Evolutionary conservation across 2,329 filamentous ascomycete species (phyloP).

Genomic region (Ciborinia camelliae): DNA sequence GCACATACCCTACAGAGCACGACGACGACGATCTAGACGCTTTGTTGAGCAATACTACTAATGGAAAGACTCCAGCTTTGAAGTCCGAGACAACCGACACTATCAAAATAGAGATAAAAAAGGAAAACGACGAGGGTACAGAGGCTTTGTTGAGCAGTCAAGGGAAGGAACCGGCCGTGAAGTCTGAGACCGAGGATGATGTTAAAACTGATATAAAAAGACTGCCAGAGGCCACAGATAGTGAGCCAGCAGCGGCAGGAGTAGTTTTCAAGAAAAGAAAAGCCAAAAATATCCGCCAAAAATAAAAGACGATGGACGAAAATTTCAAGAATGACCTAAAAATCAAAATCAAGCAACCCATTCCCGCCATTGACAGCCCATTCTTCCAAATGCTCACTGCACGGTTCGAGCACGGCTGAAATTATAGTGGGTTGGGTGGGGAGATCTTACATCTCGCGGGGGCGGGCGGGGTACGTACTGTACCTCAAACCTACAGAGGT

Average conservation of each 20-base stretch:
- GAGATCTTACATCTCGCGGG: background rate
- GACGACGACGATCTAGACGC: conserved; percentile 42
- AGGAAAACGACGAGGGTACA: conserved; percentile 13
- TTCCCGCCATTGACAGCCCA: background rate
- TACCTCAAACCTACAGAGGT: background rate
- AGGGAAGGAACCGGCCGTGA: conserved; percentile 1
- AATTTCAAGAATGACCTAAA: background rate
- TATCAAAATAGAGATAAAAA: conserved; percentile 27
- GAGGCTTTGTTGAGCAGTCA: background rate
- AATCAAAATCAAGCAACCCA: background rate
- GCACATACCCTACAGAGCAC: conserved; percentile 36
- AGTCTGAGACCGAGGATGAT: background rate
- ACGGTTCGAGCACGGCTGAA: background rate
- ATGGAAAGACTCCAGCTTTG: conserved; percentile 30
- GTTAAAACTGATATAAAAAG: background rate
- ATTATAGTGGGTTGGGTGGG: background rate
- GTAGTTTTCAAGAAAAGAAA: conserved; percentile 81
- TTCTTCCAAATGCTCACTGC: background rate
- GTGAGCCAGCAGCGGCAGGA: conserved; percentile 39
- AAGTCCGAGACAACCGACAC: conserved; percentile 28
- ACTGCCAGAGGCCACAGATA: conserved; percentile 9
- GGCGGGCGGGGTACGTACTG: too few species aligned
- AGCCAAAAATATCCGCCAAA: conserved; percentile 60
- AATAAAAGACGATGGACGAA: conserved; percentile 38
- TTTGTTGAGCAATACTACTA: conserved; percentile 33